A percentile compares a stretch with the other conserved stretches of the same genome.
phyloP scores from a whole-genome alignment of 2,329 filamentous ascomycete species.

The Fusarium lateritium region DNA sequence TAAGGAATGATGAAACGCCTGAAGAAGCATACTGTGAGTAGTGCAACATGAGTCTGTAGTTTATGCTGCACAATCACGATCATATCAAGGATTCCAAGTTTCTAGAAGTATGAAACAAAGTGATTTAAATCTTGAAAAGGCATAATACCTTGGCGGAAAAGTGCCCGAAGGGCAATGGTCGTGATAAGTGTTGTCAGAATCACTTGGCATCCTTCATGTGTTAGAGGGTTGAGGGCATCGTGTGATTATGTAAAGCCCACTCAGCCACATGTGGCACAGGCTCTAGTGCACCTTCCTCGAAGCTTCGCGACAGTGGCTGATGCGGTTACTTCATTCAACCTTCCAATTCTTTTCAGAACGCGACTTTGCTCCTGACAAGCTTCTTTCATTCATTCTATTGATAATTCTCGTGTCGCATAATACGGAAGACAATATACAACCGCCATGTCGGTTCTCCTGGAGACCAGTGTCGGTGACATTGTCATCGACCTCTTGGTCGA shows the following conservation, averaged over 20 bases:
- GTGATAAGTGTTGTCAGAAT: too few species aligned
- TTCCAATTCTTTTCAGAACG: conserved; percentile 16
- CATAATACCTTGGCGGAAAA: too few species aligned
- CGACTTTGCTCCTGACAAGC: conserved; percentile 1
- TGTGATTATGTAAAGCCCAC: neutral
- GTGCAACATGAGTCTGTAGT: too few species aligned
- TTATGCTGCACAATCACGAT: too few species aligned
- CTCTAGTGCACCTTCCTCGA: neutral
- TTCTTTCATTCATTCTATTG: neutral
- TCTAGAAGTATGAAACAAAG: neutral
- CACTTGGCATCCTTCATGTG: too few species aligned
- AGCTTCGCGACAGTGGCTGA: conserved; percentile 39
- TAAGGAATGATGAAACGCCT: too few species aligned
- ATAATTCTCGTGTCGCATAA: conserved; percentile 1
- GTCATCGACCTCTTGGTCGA: conserved; percentile 94
- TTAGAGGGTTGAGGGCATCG: conserved; percentile 3
- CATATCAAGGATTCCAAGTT: neutral
- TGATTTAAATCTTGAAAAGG: neutral
- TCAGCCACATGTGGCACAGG: conserved; percentile 29
- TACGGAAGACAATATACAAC: too few species aligned
- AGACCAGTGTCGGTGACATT: conserved; percentile 93
- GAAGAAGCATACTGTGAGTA: too few species aligned
- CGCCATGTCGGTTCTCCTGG: conserved; percentile 90
- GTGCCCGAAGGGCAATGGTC: too few species aligned
- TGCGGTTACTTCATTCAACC: conserved; percentile 26